Evolutionary conservation across 2,329 filamentous ascomycete species (phyloP).

Genomic region (Tolypocladium nubicola): DNA sequence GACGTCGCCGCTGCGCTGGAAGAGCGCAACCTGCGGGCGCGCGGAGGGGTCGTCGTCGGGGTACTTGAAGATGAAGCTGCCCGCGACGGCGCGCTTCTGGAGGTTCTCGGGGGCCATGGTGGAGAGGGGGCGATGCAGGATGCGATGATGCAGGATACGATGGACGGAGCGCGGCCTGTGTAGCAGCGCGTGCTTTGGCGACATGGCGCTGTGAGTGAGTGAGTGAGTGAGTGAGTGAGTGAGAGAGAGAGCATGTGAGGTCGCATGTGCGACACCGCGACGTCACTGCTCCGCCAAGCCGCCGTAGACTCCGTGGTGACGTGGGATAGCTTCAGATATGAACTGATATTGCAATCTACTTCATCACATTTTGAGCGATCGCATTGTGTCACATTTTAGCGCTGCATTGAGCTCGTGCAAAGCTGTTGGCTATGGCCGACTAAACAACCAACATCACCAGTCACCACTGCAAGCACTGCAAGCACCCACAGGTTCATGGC

Average conservation of each 20-base stretch:
- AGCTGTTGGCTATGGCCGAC: not conserved
- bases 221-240: not conserved
- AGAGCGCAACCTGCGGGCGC: conserved; percentile 46
- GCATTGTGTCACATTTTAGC: too few species aligned
- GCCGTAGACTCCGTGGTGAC: not conserved
- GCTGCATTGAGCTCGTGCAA: too few species aligned
- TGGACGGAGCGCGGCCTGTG: not conserved
- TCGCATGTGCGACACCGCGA: not conserved
- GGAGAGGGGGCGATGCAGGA: not conserved
- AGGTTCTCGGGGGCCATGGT: conserved; percentile 11
- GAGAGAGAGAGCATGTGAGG: not conserved
- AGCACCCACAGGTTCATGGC: too few species aligned
- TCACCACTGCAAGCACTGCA: too few species aligned
- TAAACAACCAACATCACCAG: not conserved
- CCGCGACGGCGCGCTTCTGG: conserved; percentile 29
- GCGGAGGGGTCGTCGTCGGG: conserved; percentile 20
- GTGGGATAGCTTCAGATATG: too few species aligned
- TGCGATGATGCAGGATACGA: not conserved
- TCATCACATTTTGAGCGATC: too few species aligned
- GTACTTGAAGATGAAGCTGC: conserved; percentile 40
- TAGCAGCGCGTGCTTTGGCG: not conserved
- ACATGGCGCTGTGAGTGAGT: not conserved
- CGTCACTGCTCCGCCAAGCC: not conserved
- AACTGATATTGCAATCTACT: too few species aligned
- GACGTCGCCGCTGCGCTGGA: conserved; percentile 48